Base-by-base conservation (phyloP, 2,329 filamentous ascomycete species). In the Sarocladiaceae sp. region DNA sequence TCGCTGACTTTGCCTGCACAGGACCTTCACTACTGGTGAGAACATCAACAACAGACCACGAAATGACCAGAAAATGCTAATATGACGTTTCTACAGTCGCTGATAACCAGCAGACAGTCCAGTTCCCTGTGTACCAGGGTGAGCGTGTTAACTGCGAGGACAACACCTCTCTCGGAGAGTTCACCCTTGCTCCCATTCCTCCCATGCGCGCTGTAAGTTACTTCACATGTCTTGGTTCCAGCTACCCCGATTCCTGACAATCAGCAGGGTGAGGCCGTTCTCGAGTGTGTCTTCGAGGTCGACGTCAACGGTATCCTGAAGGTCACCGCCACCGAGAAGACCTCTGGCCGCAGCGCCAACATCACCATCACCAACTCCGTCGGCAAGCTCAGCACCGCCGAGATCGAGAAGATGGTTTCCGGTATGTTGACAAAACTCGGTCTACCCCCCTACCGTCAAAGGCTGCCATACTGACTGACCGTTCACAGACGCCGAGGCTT, bases 301-400 rank as follows among this genome's bases (percentile, higher is more conserved):
- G 93, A 98, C 58, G 93, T 96, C 80, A 98, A 98, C 78, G 93
- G 93, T 84, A 95, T 96, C 68, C 84, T 98, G 55, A 98, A 98
- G 83, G 93, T 97, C 62, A 97, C 91, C 52, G 93, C 93, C 56
- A 96, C 91, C 39, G 93, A 98, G 82, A 98, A 98, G 83, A 91
- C 88, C 58, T 95, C 93, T 26, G 93, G 93, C 62, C 90, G 93
- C 68, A 93, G 80, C 63, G 93, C 93, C 72, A 98, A 98, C 83
- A 98, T 98, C 70, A 98, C 93, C 67, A 98, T 98, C 73, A 88
- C 88, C 72, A 98, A 98, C 83, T 95, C 93, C 48, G 91, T 98
- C 61, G 93, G 93, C 69, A 98, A 98, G 80, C 88, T 98, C 56
- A 95, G 89, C 51, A 86, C 84, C 44, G 72, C 73, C 51, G 93